Evolutionary conservation across 306 rosid species (phyloP).

Genomic region (Cucumis hystrix): DNA sequence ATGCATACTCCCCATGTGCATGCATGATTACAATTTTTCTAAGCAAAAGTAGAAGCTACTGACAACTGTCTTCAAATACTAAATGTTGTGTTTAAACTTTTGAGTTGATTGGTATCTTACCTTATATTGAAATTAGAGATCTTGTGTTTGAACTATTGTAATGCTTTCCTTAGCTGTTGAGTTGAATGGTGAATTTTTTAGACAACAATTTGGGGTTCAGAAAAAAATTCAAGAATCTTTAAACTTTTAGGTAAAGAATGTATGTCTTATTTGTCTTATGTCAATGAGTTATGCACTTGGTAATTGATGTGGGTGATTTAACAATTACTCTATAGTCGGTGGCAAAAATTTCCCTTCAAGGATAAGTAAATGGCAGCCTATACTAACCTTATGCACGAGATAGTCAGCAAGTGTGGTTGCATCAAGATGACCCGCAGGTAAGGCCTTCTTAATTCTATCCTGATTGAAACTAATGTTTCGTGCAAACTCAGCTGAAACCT

Average conservation of each 20-base stretch:
- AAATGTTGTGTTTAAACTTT: not conserved
- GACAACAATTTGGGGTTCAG: too few relatives aligned
- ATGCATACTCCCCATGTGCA: not conserved
- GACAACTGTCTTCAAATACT: not conserved
- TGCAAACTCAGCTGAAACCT: conserved; percentile 88
- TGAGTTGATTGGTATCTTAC: too few relatives aligned
- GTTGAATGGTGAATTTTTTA: too few relatives aligned
- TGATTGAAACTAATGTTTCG: conserved; percentile 59
- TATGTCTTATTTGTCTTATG: too few relatives aligned
- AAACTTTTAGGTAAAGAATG: too few relatives aligned
- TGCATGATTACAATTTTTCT: not conserved
- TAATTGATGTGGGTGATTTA: too few relatives aligned
- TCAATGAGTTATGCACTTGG: too few relatives aligned
- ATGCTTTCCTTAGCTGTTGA: too few relatives aligned
- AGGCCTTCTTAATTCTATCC: conserved; percentile 64
- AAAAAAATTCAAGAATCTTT: too few relatives aligned
- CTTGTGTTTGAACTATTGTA: too few relatives aligned
- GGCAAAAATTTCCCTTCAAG: not conserved
- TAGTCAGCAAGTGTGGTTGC: conserved; percentile 97
- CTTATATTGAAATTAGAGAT: too few relatives aligned
- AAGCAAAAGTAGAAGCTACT: not conserved
- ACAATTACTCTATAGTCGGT: not conserved
- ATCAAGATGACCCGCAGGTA: conserved; percentile 98
- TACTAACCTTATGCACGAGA: conserved; percentile 71
- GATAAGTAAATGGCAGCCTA: not conserved